A percentile compares a stretch with the other conserved stretches of the same genome.
Conservation (phyloP, 371 early-diverging fungal genomes). For the Nosema muscidifuracis region DNA sequence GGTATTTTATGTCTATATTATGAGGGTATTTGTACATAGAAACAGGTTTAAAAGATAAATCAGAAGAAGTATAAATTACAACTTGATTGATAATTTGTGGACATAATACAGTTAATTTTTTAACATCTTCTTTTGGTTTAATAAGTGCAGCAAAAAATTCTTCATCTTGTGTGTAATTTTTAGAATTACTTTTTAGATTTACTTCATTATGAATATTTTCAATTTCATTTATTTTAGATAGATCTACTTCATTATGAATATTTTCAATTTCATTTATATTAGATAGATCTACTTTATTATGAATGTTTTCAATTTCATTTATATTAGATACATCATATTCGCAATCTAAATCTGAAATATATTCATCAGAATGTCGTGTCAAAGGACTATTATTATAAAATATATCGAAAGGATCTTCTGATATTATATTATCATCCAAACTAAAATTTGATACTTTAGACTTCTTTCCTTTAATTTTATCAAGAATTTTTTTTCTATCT, state of each 20-base stretch:
- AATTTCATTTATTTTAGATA: too few species aligned
- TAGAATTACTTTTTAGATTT: too few species aligned
- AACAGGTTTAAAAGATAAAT: background rate
- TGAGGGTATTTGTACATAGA: slow-evolving; percentile 30
- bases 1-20: slow-evolving; percentile 13
- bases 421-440: background rate
- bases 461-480: background rate
- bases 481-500: background rate
- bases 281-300: too few species aligned
- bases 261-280: too few species aligned
- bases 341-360: too few species aligned
- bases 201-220: too few species aligned
- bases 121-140: background rate
- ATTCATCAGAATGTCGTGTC: too few species aligned
- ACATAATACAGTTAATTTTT: background rate
- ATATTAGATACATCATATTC: too few species aligned
- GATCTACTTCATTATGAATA: too few species aligned
- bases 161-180: background rate
- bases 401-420: slow-evolving; percentile 1
- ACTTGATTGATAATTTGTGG: background rate
- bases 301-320: too few species aligned
- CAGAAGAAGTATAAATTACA: background rate
- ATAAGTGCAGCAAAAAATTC: background rate
- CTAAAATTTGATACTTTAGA: too few species aligned
- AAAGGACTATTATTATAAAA: background rate